phyloP scores from a whole-genome alignment of 1,284 basidiomycete genomes.

The Ustilago hordei region DNA sequence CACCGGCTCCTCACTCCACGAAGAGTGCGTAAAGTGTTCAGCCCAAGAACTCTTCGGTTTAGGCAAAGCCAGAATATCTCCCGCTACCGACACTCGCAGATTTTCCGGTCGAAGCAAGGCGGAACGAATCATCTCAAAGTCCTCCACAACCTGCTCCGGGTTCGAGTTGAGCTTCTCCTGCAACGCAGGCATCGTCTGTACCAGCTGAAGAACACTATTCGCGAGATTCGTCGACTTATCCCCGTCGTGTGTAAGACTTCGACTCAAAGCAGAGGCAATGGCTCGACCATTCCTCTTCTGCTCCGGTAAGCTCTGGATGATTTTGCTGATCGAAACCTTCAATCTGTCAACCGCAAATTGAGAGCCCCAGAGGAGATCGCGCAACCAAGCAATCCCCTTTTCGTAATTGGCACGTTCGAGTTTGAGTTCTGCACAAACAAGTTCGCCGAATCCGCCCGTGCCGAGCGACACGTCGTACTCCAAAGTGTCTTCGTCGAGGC shows the following conservation, averaged over 20 bases:
- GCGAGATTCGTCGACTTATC: constrained; percentile 80
- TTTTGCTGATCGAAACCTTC: constrained; percentile 86
- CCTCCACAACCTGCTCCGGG: constrained; percentile 52
- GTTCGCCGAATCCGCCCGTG: constrained; percentile 77
- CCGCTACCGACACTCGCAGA: constrained; percentile 86
- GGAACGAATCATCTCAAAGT: constrained; percentile 57
- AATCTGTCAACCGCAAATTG: constrained; percentile 89
- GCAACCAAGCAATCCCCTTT: constrained; percentile 85
- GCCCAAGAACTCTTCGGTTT: constrained; percentile 75
- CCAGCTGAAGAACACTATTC: constrained; percentile 79
- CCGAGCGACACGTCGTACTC: constrained; percentile 84
- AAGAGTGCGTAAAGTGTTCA: constrained; percentile 19
- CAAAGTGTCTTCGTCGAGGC: constrained; percentile 90
- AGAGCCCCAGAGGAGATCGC: constrained; percentile 85
- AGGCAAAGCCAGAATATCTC: constrained; percentile 81
- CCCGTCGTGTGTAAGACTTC: constrained; percentile 78
- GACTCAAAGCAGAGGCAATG: constrained; percentile 81
- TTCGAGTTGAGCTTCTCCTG: constrained; percentile 74
- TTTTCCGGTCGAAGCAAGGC: constrained; percentile 76
- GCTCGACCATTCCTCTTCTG: constrained; percentile 89
- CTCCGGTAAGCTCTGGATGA: constrained; percentile 90
- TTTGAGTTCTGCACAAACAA: constrained; percentile 78
- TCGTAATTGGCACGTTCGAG: constrained; percentile 86
- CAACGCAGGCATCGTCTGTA: constrained; percentile 83
- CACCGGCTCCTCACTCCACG: constrained; percentile 15